A percentile compares a stretch with the other conserved stretches of the same genome.
Conservation (phyloP, 2,329 filamentous ascomycete genomes). For the Penicillium concentricum region DNA sequence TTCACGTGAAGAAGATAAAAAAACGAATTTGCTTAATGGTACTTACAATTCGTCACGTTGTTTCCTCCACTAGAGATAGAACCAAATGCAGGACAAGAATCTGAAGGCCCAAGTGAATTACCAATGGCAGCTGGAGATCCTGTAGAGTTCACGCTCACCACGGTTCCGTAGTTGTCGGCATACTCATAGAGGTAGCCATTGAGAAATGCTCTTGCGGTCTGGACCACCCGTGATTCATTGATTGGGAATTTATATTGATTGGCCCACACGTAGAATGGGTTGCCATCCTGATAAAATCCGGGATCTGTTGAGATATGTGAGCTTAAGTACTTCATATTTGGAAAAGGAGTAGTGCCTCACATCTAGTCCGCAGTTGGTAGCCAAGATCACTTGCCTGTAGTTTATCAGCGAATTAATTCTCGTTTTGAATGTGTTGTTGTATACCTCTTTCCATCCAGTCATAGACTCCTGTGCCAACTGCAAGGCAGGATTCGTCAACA, state of each 20-base stretch:
- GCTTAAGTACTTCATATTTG: not conserved
- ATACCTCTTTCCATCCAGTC: conserved; percentile 61
- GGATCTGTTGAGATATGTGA: conserved; percentile 37
- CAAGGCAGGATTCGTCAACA: conserved; percentile 53
- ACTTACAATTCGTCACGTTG: conserved; percentile 23
- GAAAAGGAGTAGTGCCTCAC: conserved; percentile 8
- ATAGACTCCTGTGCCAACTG: conserved; percentile 61
- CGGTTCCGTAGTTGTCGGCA: conserved; percentile 54
- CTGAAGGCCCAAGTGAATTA: conserved; percentile 64
- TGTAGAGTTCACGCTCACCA: conserved; percentile 59
- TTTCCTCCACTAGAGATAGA: conserved; percentile 45
- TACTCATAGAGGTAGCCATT: conserved; percentile 60
- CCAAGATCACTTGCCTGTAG: conserved; percentile 17
- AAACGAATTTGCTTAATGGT: not conserved
- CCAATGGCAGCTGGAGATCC: conserved; percentile 53
- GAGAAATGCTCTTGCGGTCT: conserved; percentile 62
- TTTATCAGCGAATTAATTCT: not conserved
- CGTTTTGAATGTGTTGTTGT: too few species aligned
- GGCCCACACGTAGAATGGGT: conserved; percentile 60
- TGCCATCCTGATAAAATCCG: conserved; percentile 50
- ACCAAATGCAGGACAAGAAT: conserved; percentile 60
- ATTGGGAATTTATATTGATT: conserved; percentile 61
- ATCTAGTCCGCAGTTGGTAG: conserved; percentile 20
- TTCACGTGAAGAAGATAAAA: not conserved
- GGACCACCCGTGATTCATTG: conserved; percentile 47